Evolutionary conservation across 192 early-diverging fungal species (phyloP), one percentile per base, ranked within the genome.

Genomic region (Polychytrium aggregatum): DNA sequence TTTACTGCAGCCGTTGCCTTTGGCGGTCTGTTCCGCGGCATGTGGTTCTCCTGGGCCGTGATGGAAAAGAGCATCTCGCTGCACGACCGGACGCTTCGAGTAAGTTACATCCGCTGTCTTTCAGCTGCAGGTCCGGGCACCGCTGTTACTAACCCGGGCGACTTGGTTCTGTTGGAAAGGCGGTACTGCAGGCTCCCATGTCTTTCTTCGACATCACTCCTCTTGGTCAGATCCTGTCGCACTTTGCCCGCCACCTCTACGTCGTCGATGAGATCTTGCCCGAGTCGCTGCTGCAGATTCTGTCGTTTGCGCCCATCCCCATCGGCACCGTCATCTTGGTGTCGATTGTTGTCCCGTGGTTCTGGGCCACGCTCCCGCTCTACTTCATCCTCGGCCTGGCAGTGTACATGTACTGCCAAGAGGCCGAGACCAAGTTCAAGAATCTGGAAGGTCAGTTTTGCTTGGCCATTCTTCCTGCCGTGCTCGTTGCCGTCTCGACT

Each of bases 201-300:
- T 41, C 53, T 2, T 73, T 70, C 40, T 74, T 50, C 45, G 70
- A 69, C 30, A 53, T 52, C 11, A 68, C 65, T 3, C 70, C 70
- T 9, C 35, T 72, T 0, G 68, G 82, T n/a, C 61, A 71, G 22
- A 73, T 82, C 26, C 28, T 79, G 63, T 91, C 87, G 60, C 62
- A 86, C 31, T 92, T 92, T 53, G 83, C 83, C 25, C 79, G 82
- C 11, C 86, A 94, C 61, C 76, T 92, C 43, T 85, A 83, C 51
- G 35, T 55, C 13, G 31, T 65, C 18, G 50, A 57, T 18, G 68
- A 65, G 43, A 33, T 34, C 16, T 40, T 70, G 37, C 61, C 64
- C 5, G 64, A 74, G 7, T 48, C 55, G 27, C 41, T 52, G 26
- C 46, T 63, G 35, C 66, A 73, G 34, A 59, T 60, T 24, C 46